Percentiles rank a stretch among this genome's conserved stretches.
phyloP scores from a whole-genome alignment of 2,329 filamentous ascomycete species.

The Pyrenophora tritici-repentis region DNA sequence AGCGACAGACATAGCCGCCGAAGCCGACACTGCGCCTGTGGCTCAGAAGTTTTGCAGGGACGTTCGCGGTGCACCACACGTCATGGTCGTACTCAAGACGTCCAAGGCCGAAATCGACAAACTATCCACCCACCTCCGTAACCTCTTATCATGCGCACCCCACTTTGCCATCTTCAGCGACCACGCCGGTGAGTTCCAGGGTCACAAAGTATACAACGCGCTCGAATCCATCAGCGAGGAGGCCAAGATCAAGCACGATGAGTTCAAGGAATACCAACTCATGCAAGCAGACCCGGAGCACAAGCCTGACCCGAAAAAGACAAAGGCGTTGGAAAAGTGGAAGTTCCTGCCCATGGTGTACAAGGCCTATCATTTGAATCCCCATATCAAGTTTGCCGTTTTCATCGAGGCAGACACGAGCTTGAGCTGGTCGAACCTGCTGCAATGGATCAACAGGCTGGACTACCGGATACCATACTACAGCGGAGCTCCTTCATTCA shows the following conservation, averaged over 20 bases:
- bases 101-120: constrained; percentile 64
- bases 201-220: constrained; percentile 57
- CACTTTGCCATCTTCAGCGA: constrained; percentile 65
- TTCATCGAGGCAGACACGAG: constrained; percentile 46
- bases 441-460: constrained; percentile 48
- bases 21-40: not conserved
- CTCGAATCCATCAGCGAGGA: constrained; percentile 49
- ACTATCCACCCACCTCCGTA: constrained; percentile 60
- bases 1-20: not conserved
- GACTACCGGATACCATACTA: constrained; percentile 51
- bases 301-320: constrained; percentile 51
- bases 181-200: constrained; percentile 57
- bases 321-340: constrained; percentile 61
- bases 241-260: constrained; percentile 47
- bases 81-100: constrained; percentile 63
- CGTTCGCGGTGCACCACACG: constrained; percentile 50
- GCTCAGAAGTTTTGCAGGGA: constrained; percentile 30
- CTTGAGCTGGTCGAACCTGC: constrained; percentile 44
- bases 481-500: constrained; percentile 46
- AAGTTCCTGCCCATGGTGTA: constrained; percentile 62
- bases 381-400: constrained; percentile 35
- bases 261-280: constrained; percentile 59
- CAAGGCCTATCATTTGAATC: constrained; percentile 49
- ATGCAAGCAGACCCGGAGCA: constrained; percentile 51
- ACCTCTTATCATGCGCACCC: constrained; percentile 61